These are phyloP conservation scores for Euphorbia schlechtendalii DNA, from an alignment of 441 rosid genomes.

Conservation along the genomic window DNA sequence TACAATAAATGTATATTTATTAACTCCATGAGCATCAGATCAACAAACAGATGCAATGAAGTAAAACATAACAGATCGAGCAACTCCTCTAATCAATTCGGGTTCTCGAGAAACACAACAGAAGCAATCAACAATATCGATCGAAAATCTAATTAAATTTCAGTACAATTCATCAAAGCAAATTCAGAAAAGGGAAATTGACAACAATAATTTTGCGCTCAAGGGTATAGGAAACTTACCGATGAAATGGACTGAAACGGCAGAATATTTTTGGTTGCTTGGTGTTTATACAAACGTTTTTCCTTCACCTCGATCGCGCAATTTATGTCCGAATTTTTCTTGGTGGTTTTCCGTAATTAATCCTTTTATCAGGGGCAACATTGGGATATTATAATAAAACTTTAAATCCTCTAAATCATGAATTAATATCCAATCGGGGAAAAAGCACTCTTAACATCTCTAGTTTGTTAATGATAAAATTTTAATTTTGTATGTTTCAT, in stretches of 20 bases:
- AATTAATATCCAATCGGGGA: too few species aligned
- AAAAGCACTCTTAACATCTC: too few species aligned
- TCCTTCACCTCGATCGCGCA: neutral
- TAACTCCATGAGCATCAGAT: slow-evolving; percentile 8
- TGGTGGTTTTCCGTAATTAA: neutral
- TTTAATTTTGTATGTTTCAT: too few species aligned
- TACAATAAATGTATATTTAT: neutral
- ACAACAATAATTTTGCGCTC: neutral
- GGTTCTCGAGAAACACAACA: neutral
- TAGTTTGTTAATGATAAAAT: too few species aligned
- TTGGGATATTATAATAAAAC: neutral
- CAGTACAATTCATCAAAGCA: neutral
- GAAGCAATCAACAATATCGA: neutral
- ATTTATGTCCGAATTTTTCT: neutral
- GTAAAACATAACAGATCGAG: neutral
- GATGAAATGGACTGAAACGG: neutral
- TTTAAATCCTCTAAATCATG: too few species aligned
- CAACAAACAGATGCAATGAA: slow-evolving; percentile 7
- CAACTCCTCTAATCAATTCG: neutral
- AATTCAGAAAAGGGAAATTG: neutral
- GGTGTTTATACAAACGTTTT: neutral
- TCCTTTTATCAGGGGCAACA: neutral
- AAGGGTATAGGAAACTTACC: slow-evolving; percentile 5
- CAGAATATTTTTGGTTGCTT: neutral
- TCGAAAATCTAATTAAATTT: neutral